A percentile compares a stretch with the other conserved stretches of the same genome.
Conservation (phyloP, 306 rosid genomes). For the Sechiopsis laciniata region DNA sequence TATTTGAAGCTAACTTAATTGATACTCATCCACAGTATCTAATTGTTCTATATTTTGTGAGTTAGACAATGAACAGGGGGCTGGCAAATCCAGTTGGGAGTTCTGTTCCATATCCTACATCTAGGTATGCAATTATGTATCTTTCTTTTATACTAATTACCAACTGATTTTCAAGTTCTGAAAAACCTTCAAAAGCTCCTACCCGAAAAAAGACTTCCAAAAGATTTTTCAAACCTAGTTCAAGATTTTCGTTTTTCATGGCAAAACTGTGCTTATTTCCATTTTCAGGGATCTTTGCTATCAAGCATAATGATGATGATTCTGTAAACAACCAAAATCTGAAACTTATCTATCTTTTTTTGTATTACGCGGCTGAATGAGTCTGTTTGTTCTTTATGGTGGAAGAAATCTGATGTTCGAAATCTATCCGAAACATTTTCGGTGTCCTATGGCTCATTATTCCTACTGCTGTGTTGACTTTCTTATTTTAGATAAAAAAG, state of each 20-base stretch:
- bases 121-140: slow-evolving; percentile 55
- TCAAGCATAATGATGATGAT: slow-evolving; percentile 9
- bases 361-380: not conserved
- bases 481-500: not conserved
- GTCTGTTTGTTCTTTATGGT: not conserved
- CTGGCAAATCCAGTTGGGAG: slow-evolving; percentile 46
- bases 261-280: not conserved
- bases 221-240: no score
- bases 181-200: not conserved
- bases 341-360: not conserved
- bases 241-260: not conserved
- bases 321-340: not conserved
- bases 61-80: slow-evolving; percentile 48
- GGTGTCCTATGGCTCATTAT: not conserved
- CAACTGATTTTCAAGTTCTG: not conserved
- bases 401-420: not conserved
- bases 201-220: not conserved
- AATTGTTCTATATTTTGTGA: slow-evolving; percentile 31
- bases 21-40: slow-evolving; percentile 26
- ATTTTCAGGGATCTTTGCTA: not conserved
- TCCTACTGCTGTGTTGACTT: not conserved
- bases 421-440: not conserved
- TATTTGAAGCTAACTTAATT: slow-evolving; percentile 15
- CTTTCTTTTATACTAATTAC: not conserved
- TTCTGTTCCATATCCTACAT: slow-evolving; percentile 57